phyloP scores from a whole-genome alignment of 176 grass and related monocot genomes.

The Avena eriantha region DNA sequence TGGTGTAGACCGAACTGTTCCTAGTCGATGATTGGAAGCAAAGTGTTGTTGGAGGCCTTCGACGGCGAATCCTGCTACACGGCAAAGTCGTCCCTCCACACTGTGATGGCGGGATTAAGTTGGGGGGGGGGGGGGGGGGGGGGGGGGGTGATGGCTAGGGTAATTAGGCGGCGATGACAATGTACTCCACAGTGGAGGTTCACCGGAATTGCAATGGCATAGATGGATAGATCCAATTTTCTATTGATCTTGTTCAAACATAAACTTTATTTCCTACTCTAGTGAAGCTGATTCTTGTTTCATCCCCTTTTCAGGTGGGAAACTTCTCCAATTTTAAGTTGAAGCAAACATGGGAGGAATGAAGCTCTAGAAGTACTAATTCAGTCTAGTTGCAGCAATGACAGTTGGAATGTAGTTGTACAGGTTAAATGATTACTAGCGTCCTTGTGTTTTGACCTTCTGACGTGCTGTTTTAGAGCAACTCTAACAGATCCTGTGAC shows the following conservation, averaged over 20 bases:
- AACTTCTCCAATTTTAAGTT: slow-evolving; percentile 32
- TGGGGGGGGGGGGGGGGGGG: too few relatives aligned
- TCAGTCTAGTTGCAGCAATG: neutral
- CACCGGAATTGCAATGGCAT: too few relatives aligned
- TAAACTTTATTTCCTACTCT: neutral
- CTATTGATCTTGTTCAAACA: neutral
- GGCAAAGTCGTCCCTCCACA: too few relatives aligned
- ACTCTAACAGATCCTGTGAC: neutral
- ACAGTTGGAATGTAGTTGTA: neutral
- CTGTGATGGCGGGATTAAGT: too few relatives aligned
- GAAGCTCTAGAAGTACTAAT: neutral
- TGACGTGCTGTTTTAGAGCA: neutral
- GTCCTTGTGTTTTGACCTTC: neutral
- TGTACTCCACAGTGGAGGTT: too few relatives aligned
- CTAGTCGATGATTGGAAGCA: too few relatives aligned
- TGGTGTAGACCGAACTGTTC: too few relatives aligned
- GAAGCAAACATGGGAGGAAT: neutral
- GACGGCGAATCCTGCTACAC: too few relatives aligned
- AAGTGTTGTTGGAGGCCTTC: too few relatives aligned
- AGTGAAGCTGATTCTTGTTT: neutral
- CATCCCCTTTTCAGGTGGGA: slow-evolving; percentile 24
- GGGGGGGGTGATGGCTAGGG: too few relatives aligned
- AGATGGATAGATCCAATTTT: neutral
- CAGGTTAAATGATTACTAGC: neutral
- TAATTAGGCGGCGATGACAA: too few relatives aligned